Conservation (phyloP, 2,329 filamentous ascomycete genomes). For the Xylaria sp. region DNA sequence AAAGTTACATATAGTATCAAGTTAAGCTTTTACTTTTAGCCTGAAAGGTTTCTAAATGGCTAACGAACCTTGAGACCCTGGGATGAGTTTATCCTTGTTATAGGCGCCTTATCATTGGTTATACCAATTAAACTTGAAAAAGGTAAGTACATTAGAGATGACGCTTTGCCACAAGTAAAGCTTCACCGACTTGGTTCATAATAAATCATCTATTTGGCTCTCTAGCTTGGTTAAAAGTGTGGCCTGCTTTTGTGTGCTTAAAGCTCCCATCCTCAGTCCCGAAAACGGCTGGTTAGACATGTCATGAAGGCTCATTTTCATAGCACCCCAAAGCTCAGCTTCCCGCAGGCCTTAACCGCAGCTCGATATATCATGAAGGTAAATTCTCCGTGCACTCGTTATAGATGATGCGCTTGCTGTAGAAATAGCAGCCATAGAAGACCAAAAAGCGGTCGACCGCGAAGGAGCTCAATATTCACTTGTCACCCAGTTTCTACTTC, state of each 20-base stretch:
- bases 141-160: too few relatives aligned
- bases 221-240: too few relatives aligned
- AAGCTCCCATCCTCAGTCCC: background rate
- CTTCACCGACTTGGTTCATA: too few relatives aligned
- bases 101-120: too few relatives aligned
- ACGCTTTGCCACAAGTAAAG: too few relatives aligned
- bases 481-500: slow-evolving; percentile 4
- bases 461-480: slow-evolving; percentile 16
- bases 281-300: slow-evolving; percentile 9
- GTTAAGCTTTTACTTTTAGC: too few relatives aligned
- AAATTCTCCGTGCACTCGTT: background rate
- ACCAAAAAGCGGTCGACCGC: slow-evolving; percentile 2
- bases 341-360: background rate
- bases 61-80: too few relatives aligned
- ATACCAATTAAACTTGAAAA: too few relatives aligned
- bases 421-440: background rate
- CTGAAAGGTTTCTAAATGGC: too few relatives aligned
- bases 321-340: background rate
- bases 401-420: background rate
- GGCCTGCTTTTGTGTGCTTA: slow-evolving; percentile 3
- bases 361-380: background rate
- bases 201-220: too few relatives aligned
- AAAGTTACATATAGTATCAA: too few relatives aligned
- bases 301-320: background rate
- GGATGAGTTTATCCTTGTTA: too few relatives aligned